Base-by-base conservation (phyloP, 768 basidiomycete genomes). In the Suillus clintonianus region DNA sequence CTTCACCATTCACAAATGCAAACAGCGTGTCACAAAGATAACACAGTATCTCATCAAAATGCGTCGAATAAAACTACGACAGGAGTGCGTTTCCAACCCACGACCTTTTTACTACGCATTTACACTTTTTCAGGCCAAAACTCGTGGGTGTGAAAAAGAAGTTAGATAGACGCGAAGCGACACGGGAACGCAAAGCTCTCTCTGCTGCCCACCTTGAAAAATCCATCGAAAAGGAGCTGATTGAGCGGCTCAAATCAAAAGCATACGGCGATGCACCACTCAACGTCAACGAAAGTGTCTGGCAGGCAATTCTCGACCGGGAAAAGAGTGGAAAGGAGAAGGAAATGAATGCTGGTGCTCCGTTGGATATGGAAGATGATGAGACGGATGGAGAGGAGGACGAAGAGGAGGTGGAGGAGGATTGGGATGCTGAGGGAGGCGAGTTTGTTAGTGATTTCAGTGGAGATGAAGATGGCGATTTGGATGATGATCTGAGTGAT, bases 1-100 rank as follows among this genome's bases (percentile, higher is more conserved):
- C 71, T 99, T 97, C 76, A 89, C 88, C 37, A 91, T 95, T 60
- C 97, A 98, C 82, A 99, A 98, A 80, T 99, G 97, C 86, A 99
- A 99, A 83, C 97, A 99, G 79, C 88, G 97, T 51, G 85, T 98
- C 36, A 99, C 97, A 13, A 99, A 99, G 81, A 98, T 99, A 70
- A 99, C 97, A 0, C 97, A 99, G 75, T 99, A 98, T 73, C 86
- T 99, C 67, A 98, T 99, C 77, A 96, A 97, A 82, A 97, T 99
- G 96, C 86, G 97, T 64, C 88, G 92, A 48, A 78, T 97, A 65
- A 92, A 92, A 68, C 82, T 96, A 62, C 88, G 90, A 19, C 86
- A 94, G 78, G 89, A 94, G 95, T 96, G 61, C 69, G 91, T 80
- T 30, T 64, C 47, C 43, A 32, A 45, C 13, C 3, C 24, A 39